Base-by-base conservation (phyloP, 352 stramenopile species). In the Phytophthora pseudosyringae region DNA sequence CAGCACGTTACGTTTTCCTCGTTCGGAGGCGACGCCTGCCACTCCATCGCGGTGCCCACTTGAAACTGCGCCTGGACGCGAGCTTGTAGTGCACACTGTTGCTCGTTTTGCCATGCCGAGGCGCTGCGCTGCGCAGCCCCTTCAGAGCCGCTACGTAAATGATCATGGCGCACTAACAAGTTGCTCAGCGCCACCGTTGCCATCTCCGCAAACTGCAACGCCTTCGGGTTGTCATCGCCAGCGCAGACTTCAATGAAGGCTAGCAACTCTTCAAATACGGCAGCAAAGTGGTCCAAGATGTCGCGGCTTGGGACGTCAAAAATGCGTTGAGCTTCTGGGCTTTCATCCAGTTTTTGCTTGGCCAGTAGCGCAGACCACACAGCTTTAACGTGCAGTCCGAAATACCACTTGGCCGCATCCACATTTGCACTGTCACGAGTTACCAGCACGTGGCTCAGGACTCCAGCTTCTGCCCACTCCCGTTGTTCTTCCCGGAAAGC, bases 301-400 rank as follows among this genome's bases (percentile, higher is more conserved):
- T 72, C 46, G 1, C 21, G 29, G 13, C 59, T 81, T 7, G 69
- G 60, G 4, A 80, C 18, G 7, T 43, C 44, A 4, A 90, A 57
- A 13, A 85, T 28, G 12, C 9, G 47, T 16, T 52, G 74, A 3
- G 29, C 25, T 18, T 59, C 60, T 13, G 16, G 8, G 31, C 48
- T 53, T 46, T 32, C 33, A 26, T 40, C 48, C 41, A 59, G 18
- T 11, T 59, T 49, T 21, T 60, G 59, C 28, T 48, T 78, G 25
- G 11, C 56, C 26, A 68, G 35, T 10, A 82, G 40, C 18, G 33
- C 73, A 32, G 63, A 56, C 59, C 75, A 81, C 26, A 88, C 62
- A 6, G 81, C 79, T 33, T 91, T 91, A 11, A 81, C 62, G 12
- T 72, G 71, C 16, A 89, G 67, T 7, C 81, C 85, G 63, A 93